phyloP scores from a whole-genome alignment of 768 basidiomycete genomes.

The Mycena pura region DNA sequence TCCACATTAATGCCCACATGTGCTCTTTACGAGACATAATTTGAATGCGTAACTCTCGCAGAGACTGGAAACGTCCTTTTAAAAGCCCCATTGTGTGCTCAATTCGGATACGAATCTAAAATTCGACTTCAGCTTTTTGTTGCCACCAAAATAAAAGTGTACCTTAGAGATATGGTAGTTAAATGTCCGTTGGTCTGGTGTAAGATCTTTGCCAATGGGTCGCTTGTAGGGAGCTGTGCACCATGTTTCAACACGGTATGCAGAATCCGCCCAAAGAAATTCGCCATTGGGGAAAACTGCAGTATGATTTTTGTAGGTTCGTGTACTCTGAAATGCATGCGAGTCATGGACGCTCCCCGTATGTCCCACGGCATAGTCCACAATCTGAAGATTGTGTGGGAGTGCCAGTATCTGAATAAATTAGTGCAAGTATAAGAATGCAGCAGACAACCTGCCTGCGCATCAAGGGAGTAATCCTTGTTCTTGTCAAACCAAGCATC shows the following conservation, averaged over 20 bases:
- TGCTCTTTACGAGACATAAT: slow-evolving; percentile 11
- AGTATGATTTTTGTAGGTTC: slow-evolving; percentile 19
- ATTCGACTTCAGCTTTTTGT: neutral
- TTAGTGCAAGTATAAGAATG: too few species aligned
- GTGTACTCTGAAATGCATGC: slow-evolving; percentile 29
- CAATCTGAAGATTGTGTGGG: slow-evolving; percentile 23
- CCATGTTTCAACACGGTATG: slow-evolving; percentile 36
- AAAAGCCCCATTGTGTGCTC: neutral
- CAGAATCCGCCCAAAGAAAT: slow-evolving; percentile 41
- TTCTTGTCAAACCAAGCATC: slow-evolving; percentile 30
- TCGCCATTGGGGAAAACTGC: slow-evolving; percentile 28
- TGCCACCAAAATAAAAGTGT: neutral
- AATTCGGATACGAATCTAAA: neutral
- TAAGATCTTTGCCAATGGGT: slow-evolving; percentile 19
- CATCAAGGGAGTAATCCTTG: neutral
- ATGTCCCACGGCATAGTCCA: slow-evolving; percentile 29
- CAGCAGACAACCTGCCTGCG: too few species aligned
- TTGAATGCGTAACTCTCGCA: slow-evolving; percentile 23
- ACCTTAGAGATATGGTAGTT: slow-evolving; percentile 22
- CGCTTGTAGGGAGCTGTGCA: slow-evolving; percentile 36
- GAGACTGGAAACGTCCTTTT: slow-evolving; percentile 28
- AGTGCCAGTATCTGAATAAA: too few species aligned
- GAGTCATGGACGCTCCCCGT: slow-evolving; percentile 37
- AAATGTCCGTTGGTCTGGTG: slow-evolving; percentile 25
- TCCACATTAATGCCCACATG: slow-evolving; percentile 24